These are phyloP conservation scores for Epichloe gansuensis DNA, from an alignment of 2,329 filamentous ascomycete species.

Conservation along the genomic window DNA sequence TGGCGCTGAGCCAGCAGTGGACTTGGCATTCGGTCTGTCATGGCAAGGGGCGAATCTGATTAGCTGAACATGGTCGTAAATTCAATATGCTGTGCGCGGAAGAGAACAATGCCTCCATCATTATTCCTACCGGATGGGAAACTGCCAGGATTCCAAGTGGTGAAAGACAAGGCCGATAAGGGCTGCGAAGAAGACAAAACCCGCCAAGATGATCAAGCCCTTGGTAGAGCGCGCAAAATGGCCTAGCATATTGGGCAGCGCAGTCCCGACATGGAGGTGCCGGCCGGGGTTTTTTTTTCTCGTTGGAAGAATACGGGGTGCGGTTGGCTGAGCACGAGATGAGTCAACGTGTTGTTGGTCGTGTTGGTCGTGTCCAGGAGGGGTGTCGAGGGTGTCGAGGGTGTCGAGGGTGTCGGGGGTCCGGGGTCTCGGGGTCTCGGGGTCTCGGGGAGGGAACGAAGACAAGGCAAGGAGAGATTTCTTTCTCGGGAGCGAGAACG, in stretches of 20 bases:
- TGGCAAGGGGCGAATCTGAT: not conserved
- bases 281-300: not conserved
- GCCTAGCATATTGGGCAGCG: constrained; percentile 14
- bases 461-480: too few species aligned
- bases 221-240: constrained; percentile 19
- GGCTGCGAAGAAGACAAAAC: constrained; percentile 18
- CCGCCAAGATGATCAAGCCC: constrained; percentile 18
- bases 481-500: too few species aligned
- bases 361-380: too few species aligned
- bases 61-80: not conserved
- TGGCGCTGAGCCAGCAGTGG: not conserved
- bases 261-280: not conserved
- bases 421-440: too few species aligned
- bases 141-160: constrained; percentile 18
- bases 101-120: not conserved
- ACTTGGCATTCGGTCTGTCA: not conserved
- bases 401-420: too few species aligned
- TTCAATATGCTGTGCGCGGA: not conserved
- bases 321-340: not conserved
- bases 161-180: constrained; percentile 22
- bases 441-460: too few species aligned
- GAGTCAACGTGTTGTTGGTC: too few species aligned
- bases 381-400: too few species aligned
- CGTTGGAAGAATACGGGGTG: not conserved
- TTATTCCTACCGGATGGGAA: constrained; percentile 10